Percentiles rank a stretch among this genome's conserved stretches.
Conservation (phyloP, 176 grass and related monocot species). For the Alloteropsis semialata region DNA sequence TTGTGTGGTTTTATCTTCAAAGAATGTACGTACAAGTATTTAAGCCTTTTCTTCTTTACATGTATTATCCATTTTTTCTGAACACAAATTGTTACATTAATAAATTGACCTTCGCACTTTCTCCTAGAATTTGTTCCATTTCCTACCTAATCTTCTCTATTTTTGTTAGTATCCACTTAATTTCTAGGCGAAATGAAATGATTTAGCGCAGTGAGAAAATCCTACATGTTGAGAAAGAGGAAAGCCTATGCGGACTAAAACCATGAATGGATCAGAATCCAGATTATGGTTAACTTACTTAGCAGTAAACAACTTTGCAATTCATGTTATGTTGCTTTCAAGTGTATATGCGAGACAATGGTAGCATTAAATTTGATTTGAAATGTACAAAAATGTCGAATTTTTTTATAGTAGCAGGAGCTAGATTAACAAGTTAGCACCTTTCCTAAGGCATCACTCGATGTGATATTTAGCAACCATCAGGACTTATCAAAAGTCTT, state of each 20-base stretch:
- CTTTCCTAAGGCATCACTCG: neutral
- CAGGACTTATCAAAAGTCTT: constrained; percentile 24
- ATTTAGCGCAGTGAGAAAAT: neutral
- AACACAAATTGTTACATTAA: neutral
- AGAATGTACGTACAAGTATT: neutral
- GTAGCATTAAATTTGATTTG: neutral
- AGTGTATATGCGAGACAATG: neutral
- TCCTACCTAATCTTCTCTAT: neutral
- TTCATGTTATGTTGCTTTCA: neutral
- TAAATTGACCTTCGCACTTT: neutral
- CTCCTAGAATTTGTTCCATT: neutral
- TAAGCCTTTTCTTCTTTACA: neutral
- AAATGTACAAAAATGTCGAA: neutral
- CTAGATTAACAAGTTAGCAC: neutral
- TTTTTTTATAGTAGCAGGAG: neutral
- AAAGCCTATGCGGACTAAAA: too few relatives aligned
- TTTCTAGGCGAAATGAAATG: neutral
- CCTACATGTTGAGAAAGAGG: too few relatives aligned
- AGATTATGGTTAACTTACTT: too few relatives aligned
- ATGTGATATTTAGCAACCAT: neutral
- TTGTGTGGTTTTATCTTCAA: neutral
- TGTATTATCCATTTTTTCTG: neutral
- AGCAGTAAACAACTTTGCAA: neutral
- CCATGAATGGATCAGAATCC: too few relatives aligned
- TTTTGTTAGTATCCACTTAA: neutral